Evolutionary conservation across 352 stramenopile genomes (phyloP), one percentile per base, ranked within the genome.

Genomic region (Phytophthora multivora): DNA sequence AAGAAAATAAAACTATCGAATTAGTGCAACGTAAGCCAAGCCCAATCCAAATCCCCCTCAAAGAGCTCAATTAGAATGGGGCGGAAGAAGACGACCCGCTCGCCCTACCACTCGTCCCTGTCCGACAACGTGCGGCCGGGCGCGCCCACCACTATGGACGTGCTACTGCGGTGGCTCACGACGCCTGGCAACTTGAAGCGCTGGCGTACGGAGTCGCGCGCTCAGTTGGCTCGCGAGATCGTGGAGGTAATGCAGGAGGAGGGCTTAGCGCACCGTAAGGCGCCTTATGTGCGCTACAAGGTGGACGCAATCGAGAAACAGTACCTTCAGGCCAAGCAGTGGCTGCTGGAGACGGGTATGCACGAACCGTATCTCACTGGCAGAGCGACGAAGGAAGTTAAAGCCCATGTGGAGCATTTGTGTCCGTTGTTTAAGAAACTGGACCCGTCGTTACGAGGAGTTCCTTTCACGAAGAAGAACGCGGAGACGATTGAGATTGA

Each of bases 301-400:
- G 19, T 82, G 35, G 45, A 58, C 41, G 67, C 59, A 2, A 61
- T 79, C 0, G 70, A 77, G 41, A 79, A 82, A n/a, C 52, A 77
- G n/a, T 82, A 77, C 54, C 66, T 75, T 15, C 39, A 30, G 9
- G 69, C 70, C 11, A 69, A 70, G 26, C 57, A 75, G 45, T 82
- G 73, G 73, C 50, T 82, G 39, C 30, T 68, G 16, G 68, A 77
- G 46, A 77, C 71, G 6, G 70, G 70, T 12, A 67, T 82, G 66
- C 53, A 77, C 36, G 66, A 77, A 54, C 33, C 51, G 0, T 74
- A 53, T 18, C 35, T 72, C 47, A 43, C 49, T 13, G 60, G 60
- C 6, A 71, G 59, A 13, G 60, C 65, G 19, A 23, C 51, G 36
- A 59, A 62, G 56, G 70, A 82, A 9, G 63, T 82, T 13, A 66